Evolutionary conservation across 2,329 filamentous ascomycete species (phyloP).

Genomic region (Pseudogymnoascus sp.): DNA sequence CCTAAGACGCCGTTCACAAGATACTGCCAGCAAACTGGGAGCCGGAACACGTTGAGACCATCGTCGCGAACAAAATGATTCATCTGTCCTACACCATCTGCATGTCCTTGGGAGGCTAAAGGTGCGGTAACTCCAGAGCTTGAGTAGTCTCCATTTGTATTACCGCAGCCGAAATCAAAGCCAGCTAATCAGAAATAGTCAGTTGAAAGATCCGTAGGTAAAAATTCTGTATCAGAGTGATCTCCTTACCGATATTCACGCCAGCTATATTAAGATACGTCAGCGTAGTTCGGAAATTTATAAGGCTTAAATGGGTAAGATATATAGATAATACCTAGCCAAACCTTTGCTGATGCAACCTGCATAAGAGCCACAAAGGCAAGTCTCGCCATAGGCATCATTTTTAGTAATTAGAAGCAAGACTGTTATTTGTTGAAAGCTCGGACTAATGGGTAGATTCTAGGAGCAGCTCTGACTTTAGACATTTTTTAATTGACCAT

Average conservation of each 20-base stretch:
- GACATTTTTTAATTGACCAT: neutral
- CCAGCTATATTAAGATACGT: neutral
- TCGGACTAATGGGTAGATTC: neutral
- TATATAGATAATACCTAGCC: neutral
- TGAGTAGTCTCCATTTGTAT: constrained; percentile 27
- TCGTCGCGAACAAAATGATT: constrained; percentile 48
- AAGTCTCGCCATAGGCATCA: constrained; percentile 12
- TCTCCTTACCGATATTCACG: neutral
- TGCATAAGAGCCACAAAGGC: constrained; percentile 13
- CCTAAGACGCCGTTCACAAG: constrained; percentile 44
- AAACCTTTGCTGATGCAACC: neutral
- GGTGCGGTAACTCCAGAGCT: constrained; percentile 14
- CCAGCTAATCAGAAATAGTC: constrained; percentile 27
- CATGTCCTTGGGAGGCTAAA: constrained; percentile 14
- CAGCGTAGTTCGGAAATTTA: neutral
- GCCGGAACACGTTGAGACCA: constrained; percentile 49
- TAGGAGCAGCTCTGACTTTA: neutral
- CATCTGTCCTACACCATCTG: constrained; percentile 24
- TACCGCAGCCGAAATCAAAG: constrained; percentile 41
- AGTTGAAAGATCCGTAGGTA: neutral
- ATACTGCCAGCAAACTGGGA: constrained; percentile 54
- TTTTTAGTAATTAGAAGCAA: neutral
- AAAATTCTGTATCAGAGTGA: neutral
- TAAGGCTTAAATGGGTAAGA: neutral
- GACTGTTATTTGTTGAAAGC: neutral